phyloP scores from a whole-genome alignment of 2,329 filamentous ascomycete genomes.

The Fusarium illudens region DNA sequence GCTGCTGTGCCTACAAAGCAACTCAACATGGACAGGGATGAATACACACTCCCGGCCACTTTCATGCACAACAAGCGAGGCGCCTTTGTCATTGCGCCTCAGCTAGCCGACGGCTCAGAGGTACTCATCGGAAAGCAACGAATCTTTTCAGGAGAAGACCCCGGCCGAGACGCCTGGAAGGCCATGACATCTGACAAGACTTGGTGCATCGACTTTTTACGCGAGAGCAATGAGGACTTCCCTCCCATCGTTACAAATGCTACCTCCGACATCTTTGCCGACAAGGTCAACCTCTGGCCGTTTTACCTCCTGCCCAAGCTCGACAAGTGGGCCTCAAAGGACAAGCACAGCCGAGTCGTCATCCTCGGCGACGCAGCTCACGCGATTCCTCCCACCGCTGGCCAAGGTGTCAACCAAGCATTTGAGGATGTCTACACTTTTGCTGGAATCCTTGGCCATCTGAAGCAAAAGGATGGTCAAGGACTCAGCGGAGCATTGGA shows the following conservation, averaged over 20 bases:
- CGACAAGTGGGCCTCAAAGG: slow-evolving; percentile 52
- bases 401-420: slow-evolving; percentile 57
- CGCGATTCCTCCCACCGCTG: slow-evolving; percentile 57
- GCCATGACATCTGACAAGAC: slow-evolving; percentile 51
- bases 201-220: slow-evolving; percentile 46
- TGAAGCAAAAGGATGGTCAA: slow-evolving; percentile 43
- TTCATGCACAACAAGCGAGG: slow-evolving; percentile 53
- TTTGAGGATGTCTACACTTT: slow-evolving; percentile 61
- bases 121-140: slow-evolving; percentile 58
- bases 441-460: slow-evolving; percentile 47
- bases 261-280: slow-evolving; percentile 42
- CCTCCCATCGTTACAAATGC: slow-evolving; percentile 49
- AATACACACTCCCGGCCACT: slow-evolving; percentile 53
- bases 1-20: slow-evolving; percentile 48
- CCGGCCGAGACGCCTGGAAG: slow-evolving; percentile 55
- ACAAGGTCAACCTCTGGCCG: slow-evolving; percentile 57
- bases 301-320: slow-evolving; percentile 59
- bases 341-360: slow-evolving; percentile 46
- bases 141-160: slow-evolving; percentile 43
- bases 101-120: slow-evolving; percentile 58
- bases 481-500: not conserved
- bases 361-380: slow-evolving; percentile 60
- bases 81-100: slow-evolving; percentile 61
- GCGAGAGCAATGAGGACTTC: slow-evolving; percentile 46
- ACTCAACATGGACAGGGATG: slow-evolving; percentile 44